phyloP scores from a whole-genome alignment of 2,329 filamentous ascomycete species.

The Thielaviopsis euricoi region DNA sequence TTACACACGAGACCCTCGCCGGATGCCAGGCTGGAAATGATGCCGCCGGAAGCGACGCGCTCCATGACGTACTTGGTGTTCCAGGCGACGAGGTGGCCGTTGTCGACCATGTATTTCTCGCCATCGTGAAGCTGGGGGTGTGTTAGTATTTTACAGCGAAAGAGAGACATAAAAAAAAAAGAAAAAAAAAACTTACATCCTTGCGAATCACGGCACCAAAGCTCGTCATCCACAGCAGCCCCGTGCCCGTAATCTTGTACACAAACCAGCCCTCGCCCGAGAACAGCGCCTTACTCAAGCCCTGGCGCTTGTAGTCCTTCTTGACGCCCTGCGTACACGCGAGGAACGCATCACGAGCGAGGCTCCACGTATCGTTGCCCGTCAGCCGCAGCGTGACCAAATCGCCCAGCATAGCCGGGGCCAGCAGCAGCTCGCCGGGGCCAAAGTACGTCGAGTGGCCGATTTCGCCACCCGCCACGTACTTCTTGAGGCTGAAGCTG shows the following conservation, averaged over 20 bases:
- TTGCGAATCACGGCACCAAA: constrained; percentile 93
- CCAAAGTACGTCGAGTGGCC: constrained; percentile 66
- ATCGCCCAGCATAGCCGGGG: constrained; percentile 66
- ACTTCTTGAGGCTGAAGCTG: constrained; percentile 82
- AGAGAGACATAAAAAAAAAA: not conserved
- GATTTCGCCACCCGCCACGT: constrained; percentile 71
- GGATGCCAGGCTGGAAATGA: constrained; percentile 72
- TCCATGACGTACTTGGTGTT: constrained; percentile 89
- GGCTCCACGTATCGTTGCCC: constrained; percentile 62
- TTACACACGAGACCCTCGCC: constrained; percentile 87
- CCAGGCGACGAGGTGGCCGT: constrained; percentile 90
- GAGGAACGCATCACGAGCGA: constrained; percentile 76
- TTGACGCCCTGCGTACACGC: constrained; percentile 71
- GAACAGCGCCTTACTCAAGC: constrained; percentile 80
- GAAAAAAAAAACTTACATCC: constrained; percentile 44
- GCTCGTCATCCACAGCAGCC: constrained; percentile 77
- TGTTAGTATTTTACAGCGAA: no score
- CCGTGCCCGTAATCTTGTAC: constrained; percentile 67
- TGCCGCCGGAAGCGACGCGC: constrained; percentile 74
- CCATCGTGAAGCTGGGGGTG: constrained; percentile 36
- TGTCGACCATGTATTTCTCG: constrained; percentile 85
- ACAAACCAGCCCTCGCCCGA: constrained; percentile 84
- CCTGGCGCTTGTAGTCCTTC: constrained; percentile 79
- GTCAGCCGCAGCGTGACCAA: constrained; percentile 62
- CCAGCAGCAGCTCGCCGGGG: constrained; percentile 77